These are phyloP conservation scores for Wickerhamomyces pijperi DNA, from an alignment of 805 yeast species.

Conservation along the genomic window DNA sequence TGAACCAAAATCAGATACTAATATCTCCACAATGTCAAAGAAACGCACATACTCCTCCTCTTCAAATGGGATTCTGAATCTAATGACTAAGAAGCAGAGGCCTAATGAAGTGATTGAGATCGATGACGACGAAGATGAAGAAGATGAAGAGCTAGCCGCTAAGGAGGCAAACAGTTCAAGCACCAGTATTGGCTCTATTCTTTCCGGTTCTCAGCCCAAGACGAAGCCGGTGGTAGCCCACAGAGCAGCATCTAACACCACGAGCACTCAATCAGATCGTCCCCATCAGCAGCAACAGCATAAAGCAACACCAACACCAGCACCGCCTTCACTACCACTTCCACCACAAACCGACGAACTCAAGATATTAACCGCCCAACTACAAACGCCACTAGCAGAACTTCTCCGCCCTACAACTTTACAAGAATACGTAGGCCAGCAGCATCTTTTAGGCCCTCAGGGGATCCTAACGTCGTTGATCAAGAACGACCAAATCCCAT, in stretches of 20 bases:
- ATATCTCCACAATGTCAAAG: no score
- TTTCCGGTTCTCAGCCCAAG: not conserved
- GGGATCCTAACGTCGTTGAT: constrained; percentile 64
- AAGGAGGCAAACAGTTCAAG: not conserved
- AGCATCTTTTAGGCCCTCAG: constrained; percentile 52
- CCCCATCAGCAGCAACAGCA: not conserved
- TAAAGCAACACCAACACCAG: not conserved
- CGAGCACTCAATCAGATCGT: not conserved
- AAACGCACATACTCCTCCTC: not conserved
- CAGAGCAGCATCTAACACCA: constrained; percentile 1
- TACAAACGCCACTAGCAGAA: constrained; percentile 51
- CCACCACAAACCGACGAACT: constrained; percentile 8
- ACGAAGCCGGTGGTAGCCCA: not conserved
- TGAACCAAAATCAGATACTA: constrained; percentile 4
- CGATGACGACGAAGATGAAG: constrained; percentile 3
- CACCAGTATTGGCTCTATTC: not conserved
- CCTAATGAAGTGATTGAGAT: constrained; percentile 8
- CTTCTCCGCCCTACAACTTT: constrained; percentile 67
- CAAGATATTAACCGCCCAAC: constrained; percentile 7
- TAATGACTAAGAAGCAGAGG: constrained; percentile 2
- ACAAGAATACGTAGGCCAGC: constrained; percentile 75
- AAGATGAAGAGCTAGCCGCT: not conserved
- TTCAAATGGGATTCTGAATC: constrained; percentile 1
- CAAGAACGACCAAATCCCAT: constrained; percentile 54
- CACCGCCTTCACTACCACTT: not conserved